A percentile compares a stretch with the other conserved stretches of the same genome.
Evolutionary conservation across 1,139 yeast species (phyloP).

Genomic region (Kluyveromyces sp.): DNA sequence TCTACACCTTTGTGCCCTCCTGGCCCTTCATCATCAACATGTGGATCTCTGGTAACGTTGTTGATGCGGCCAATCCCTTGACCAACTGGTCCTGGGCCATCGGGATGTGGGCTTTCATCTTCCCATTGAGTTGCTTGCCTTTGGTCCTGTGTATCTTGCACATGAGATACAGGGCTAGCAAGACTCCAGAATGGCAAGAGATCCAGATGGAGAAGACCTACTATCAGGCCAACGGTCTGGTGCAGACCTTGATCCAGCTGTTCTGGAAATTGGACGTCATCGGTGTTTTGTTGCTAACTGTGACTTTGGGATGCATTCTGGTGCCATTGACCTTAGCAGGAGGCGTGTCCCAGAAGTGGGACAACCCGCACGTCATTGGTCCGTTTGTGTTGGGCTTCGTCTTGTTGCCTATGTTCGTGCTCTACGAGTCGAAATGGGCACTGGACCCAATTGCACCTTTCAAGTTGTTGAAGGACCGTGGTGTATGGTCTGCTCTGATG

Average conservation of each 20-base stretch:
- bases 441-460: constrained; percentile 52
- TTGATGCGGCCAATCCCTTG: constrained; percentile 32
- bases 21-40: constrained; percentile 65
- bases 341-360: constrained; percentile 47
- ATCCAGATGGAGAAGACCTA: constrained; percentile 24
- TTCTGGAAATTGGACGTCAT: constrained; percentile 48
- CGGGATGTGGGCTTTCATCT: constrained; percentile 69
- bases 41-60: constrained; percentile 59
- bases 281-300: constrained; percentile 46
- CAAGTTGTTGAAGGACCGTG: constrained; percentile 50
- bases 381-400: constrained; percentile 57
- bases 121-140: constrained; percentile 56
- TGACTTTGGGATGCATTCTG: constrained; percentile 47
- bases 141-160: constrained; percentile 44
- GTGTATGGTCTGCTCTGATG: constrained; percentile 53
- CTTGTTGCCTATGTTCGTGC: constrained; percentile 44
- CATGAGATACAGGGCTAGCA: constrained; percentile 47
- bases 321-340: constrained; percentile 54
- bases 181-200: constrained; percentile 40
- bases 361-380: constrained; percentile 48
- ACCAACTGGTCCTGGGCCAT: constrained; percentile 59
- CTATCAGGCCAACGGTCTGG: constrained; percentile 20
- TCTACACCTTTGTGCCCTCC: constrained; percentile 54
- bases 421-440: constrained; percentile 49
- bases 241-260: constrained; percentile 15